Conservation (phyloP, 2,329 filamentous ascomycete species). For the Diaporthe eres region DNA sequence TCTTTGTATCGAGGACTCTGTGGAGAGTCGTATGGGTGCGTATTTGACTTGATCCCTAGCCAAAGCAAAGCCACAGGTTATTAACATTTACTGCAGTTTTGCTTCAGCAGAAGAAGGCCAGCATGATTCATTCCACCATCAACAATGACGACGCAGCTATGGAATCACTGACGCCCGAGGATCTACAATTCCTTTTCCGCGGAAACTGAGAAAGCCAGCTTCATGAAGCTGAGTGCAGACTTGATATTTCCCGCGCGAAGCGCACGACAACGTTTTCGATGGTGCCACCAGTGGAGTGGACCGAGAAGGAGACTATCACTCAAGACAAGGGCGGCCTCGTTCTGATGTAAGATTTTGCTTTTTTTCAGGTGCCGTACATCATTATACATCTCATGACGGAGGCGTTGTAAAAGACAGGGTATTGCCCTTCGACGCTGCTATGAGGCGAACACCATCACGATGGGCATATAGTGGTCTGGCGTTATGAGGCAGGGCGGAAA, state of each 20-base stretch:
- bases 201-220: conserved; percentile 60
- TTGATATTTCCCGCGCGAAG: not conserved
- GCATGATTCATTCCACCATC: conserved; percentile 97
- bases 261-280: not conserved
- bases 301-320: not conserved
- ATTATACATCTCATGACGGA: conserved; percentile 8
- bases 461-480: not conserved
- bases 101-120: conserved; percentile 98
- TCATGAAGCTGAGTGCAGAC: not conserved
- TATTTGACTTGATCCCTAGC: not conserved
- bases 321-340: not conserved
- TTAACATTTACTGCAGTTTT: conserved; percentile 65
- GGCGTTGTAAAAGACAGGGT: not conserved
- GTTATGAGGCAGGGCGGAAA: not conserved
- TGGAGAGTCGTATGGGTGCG: conserved; percentile 85
- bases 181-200: conserved; percentile 97
- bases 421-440: not conserved
- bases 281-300: not conserved
- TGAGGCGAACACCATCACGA: not conserved
- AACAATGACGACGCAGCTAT: conserved; percentile 93
- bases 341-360: not conserved
- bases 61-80: not conserved
- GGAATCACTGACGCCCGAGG: conserved; percentile 90
- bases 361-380: conserved; percentile 7
- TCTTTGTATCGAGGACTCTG: conserved; percentile 95